A percentile compares a stretch with the other conserved stretches of the same genome.
These are phyloP conservation scores for Cubamyces sp. DNA, from an alignment of 768 basidiomycete species.

Conservation along the genomic window DNA sequence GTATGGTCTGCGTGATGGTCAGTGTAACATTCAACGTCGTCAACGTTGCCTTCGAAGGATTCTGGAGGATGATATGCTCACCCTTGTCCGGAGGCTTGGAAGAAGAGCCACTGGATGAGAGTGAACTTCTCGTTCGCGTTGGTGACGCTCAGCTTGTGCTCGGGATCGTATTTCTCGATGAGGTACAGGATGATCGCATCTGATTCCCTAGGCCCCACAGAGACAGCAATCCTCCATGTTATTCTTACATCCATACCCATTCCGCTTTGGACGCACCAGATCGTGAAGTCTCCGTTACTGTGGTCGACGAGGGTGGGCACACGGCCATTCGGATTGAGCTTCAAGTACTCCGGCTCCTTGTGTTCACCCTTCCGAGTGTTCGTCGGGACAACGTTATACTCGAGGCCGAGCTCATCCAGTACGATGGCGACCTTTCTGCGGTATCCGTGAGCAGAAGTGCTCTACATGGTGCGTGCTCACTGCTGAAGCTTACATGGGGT, in stretches of 20 bases:
- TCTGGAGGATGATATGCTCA: neutral
- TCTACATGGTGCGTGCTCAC: too few relatives aligned
- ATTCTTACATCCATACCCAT: too few relatives aligned
- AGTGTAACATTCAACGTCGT: neutral
- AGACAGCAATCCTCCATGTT: neutral
- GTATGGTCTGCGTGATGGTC: constrained; percentile 28
- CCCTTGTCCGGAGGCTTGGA: constrained; percentile 32
- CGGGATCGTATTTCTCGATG: constrained; percentile 48
- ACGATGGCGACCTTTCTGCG: neutral
- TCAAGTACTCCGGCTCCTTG: constrained; percentile 30
- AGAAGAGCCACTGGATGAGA: constrained; percentile 45
- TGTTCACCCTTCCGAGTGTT: constrained; percentile 31
- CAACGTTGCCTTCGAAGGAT: neutral
- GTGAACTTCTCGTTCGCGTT: constrained; percentile 2
- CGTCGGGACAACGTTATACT: constrained; percentile 29
- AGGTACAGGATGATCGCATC: constrained; percentile 48
- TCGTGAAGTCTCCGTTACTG: constrained; percentile 34
- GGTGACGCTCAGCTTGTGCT: constrained; percentile 36
- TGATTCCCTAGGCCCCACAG: constrained; percentile 30
- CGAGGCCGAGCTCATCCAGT: constrained; percentile 22
- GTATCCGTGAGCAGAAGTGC: too few relatives aligned
- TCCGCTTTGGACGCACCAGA: constrained; percentile 29
- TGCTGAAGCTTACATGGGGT: too few relatives aligned
- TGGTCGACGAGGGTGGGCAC: constrained; percentile 41
- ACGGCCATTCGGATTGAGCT: constrained; percentile 40